Conservation (phyloP, 169 alveolate species). For the Cryptosporidium felis region DNA sequence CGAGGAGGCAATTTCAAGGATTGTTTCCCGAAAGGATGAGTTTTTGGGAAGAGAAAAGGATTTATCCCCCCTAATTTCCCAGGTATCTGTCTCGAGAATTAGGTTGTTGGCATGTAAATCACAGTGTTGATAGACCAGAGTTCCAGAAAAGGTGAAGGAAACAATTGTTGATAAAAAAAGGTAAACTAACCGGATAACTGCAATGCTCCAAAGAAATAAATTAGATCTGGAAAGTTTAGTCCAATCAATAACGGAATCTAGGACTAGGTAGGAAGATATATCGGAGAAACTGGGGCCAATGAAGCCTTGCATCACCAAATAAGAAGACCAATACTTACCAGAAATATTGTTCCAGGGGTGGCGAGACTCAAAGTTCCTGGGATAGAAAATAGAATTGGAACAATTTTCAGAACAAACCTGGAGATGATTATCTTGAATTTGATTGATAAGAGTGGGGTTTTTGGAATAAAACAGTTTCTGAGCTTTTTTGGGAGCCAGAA, state of each 20-base stretch:
- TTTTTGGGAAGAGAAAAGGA: background rate
- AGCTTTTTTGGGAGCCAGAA: background rate
- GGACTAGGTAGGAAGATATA: constrained; percentile 3
- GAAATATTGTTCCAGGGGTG: constrained; percentile 29
- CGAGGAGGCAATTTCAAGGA: background rate
- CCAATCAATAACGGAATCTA: constrained; percentile 44
- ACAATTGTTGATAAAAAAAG: constrained; percentile 20
- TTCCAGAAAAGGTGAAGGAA: constrained; percentile 43
- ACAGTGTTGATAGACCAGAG: constrained; percentile 47
- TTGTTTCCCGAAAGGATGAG: background rate
- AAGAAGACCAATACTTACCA: constrained; percentile 56
- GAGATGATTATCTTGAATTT: background rate
- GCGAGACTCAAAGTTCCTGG: constrained; percentile 9
- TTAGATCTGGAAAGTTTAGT: background rate
- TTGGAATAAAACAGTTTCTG: background rate
- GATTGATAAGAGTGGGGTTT: background rate
- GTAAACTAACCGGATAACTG: background rate
- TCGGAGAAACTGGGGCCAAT: constrained; percentile 39
- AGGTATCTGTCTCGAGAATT: background rate
- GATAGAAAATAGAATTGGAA: constrained; percentile 2
- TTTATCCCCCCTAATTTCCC: background rate
- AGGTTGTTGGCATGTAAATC: constrained; percentile 38
- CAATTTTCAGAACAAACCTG: background rate
- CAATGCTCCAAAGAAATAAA: constrained; percentile 15
- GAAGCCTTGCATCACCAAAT: constrained; percentile 22